A percentile compares a stretch with the other conserved stretches of the same genome.
phyloP scores from a whole-genome alignment of 306 rosid species.

The Begonia peltatifolia region DNA sequence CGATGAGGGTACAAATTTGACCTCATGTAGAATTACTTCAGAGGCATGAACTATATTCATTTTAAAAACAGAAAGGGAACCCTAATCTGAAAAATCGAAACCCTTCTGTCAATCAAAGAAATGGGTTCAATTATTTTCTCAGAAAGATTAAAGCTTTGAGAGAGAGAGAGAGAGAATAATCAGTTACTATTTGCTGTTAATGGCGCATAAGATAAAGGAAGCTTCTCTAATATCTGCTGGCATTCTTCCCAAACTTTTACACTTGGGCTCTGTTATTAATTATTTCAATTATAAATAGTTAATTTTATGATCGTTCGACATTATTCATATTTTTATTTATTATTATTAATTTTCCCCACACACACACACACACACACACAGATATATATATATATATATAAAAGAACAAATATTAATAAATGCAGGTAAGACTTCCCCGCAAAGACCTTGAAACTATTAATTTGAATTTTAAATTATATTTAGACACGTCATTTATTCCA shows the following conservation, averaged over 20 bases:
- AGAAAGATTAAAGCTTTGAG: slow-evolving; percentile 10
- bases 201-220: slow-evolving; percentile 19
- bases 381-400: too few relatives aligned
- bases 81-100: slow-evolving; percentile 33
- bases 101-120: slow-evolving; percentile 8
- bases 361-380: too few relatives aligned
- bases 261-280: too few relatives aligned
- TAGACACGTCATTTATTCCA: too few relatives aligned
- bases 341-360: too few relatives aligned
- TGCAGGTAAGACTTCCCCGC: too few relatives aligned
- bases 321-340: too few relatives aligned
- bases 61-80: slow-evolving; percentile 16
- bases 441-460: too few relatives aligned
- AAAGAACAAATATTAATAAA: too few relatives aligned
- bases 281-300: too few relatives aligned
- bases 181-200: slow-evolving; percentile 6
- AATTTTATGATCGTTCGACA: too few relatives aligned
- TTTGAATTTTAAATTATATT: too few relatives aligned
- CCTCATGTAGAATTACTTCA: slow-evolving; percentile 27
- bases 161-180: slow-evolving; percentile 18
- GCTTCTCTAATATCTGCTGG: slow-evolving; percentile 13
- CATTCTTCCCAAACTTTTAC: slow-evolving; percentile 12
- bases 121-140: slow-evolving; percentile 10
- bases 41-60: slow-evolving; percentile 19
- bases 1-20: slow-evolving; percentile 3